Conservation (phyloP, 2,329 filamentous ascomycete genomes). For the Cytospora schulzeri region DNA sequence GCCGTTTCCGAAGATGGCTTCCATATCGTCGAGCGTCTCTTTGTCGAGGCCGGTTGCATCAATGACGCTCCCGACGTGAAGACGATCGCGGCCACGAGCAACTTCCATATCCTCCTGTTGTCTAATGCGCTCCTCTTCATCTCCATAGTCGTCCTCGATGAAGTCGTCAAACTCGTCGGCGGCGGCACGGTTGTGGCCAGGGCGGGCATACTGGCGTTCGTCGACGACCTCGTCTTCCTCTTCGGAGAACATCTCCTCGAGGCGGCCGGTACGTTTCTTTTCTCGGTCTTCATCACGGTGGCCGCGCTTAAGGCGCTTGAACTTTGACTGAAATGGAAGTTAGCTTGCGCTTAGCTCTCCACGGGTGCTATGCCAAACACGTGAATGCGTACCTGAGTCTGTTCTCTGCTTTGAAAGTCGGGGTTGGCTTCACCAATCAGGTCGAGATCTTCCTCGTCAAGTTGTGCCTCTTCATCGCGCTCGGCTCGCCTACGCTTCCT, state of each 20-base stretch:
- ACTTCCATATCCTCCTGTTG: constrained; percentile 87
- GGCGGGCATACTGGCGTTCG: constrained; percentile 53
- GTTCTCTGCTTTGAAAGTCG: constrained; percentile 65
- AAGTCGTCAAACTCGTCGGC: constrained; percentile 91
- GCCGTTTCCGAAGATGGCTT: constrained; percentile 92
- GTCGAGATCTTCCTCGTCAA: constrained; percentile 96
- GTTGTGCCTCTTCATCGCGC: constrained; percentile 80
- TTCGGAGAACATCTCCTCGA: constrained; percentile 93
- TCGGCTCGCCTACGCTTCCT: constrained; percentile 77
- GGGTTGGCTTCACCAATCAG: constrained; percentile 84
- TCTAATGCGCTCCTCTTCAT: constrained; percentile 75
- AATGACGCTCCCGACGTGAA: constrained; percentile 67
- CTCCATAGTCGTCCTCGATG: constrained; percentile 93
- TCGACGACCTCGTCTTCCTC: constrained; percentile 78
- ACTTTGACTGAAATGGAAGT: constrained; percentile 68
- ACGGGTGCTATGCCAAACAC: neutral
- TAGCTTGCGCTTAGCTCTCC: neutral
- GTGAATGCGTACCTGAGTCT: constrained; percentile 17
- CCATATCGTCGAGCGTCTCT: constrained; percentile 92
- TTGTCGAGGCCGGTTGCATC: constrained; percentile 87
- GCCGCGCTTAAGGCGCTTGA: constrained; percentile 94
- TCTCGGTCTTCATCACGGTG: constrained; percentile 74
- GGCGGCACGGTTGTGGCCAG: constrained; percentile 56
- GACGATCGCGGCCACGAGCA: constrained; percentile 73
- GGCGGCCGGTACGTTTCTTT: constrained; percentile 65